Evolutionary conservation across 306 rosid genomes (phyloP), one percentile per base, ranked within the genome.

Genomic region (Prinsepia uniflora): DNA sequence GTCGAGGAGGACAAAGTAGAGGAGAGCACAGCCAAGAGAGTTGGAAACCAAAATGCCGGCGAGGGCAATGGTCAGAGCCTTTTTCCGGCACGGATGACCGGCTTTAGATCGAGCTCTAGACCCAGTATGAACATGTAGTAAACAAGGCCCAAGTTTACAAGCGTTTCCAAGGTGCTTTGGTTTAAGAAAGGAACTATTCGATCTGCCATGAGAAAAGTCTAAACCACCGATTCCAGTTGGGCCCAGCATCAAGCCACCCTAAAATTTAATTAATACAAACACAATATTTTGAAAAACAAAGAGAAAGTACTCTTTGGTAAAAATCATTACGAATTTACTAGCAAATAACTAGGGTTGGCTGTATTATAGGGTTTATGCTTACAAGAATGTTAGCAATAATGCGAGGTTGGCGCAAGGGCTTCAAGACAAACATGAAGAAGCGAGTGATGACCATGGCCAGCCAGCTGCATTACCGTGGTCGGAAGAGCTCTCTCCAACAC

Each of bases 81-180:
- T 75, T 54, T 65, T 5, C 81, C 69, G 7, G 78, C 81, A 0
- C 72, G 72, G 13, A 69, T 18, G 8, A 84, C 53, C 2, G 83
- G 78, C 8, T 65, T 22, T 13, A 84, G 8, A 46, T 84, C 85
- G 0, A 81, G 67, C 58, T 84, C 88, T 39, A 81, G 54, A 12
- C 88, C 88, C 15, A 84, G 80, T 4, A 84, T 72, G 65, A 84
- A 84, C 68, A 81, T 75, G 70, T 78, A 81, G 64, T 81, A 84
- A 48, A 81, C 68, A 18, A 78, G 41, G 2, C 83, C 74, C 70
- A 78, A 57, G 68, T 70, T 70, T 4, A 75, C 81, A 5, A 78
- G 39, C 5, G 78, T 78, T 45, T 81, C 85, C 45, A 78, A 44
- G 3, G 57, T 56, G 61, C 64, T 4, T 8, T 75, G 1, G 63